phyloP scores from a whole-genome alignment of 2,329 filamentous ascomycete genomes.

The Colletotrichum sp. region DNA sequence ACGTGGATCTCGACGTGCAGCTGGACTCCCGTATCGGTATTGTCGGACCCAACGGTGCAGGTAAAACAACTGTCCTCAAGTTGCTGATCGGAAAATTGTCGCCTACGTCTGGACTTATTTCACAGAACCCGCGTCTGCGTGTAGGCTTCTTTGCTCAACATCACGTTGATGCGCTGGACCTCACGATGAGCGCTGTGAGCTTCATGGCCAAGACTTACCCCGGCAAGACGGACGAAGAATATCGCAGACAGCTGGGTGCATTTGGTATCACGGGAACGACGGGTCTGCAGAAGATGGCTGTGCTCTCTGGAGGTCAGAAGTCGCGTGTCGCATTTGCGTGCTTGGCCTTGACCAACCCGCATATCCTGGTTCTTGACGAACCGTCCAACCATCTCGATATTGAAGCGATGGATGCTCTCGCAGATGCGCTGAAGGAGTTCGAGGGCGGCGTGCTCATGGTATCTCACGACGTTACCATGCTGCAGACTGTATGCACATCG shows the following conservation, averaged over 20 bases:
- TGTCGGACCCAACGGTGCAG: conserved; percentile 97
- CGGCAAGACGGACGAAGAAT: conserved; percentile 93
- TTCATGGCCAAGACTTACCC: conserved; percentile 96
- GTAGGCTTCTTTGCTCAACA: conserved; percentile 98
- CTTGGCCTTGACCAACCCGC: conserved; percentile 88
- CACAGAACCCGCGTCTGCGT: conserved; percentile 84
- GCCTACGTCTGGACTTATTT: conserved; percentile 81
- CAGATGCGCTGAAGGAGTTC: conserved; percentile 82
- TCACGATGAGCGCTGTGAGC: conserved; percentile 85
- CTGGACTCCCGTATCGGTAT: conserved; percentile 98
- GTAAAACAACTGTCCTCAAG: conserved; percentile 98
- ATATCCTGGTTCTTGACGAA: conserved; percentile 97
- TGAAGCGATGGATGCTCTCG: conserved; percentile 96
- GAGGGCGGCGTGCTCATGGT: conserved; percentile 98
- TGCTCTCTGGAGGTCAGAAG: conserved; percentile 96
- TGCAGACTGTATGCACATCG: conserved; percentile 93
- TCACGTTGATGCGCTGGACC: conserved; percentile 93
- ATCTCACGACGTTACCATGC: conserved; percentile 98
- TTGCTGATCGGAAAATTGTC: conserved; percentile 88
- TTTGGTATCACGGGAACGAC: conserved; percentile 93
- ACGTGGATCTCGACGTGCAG: conserved; percentile 96
- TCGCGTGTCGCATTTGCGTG: conserved; percentile 99
- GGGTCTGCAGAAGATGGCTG: conserved; percentile 91
- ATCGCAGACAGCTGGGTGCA: conserved; percentile 91
- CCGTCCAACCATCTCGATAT: conserved; percentile 99